These are phyloP conservation scores for Rhynchospora pubera DNA, from an alignment of 176 grass and related monocot genomes.

Conservation along the genomic window DNA sequence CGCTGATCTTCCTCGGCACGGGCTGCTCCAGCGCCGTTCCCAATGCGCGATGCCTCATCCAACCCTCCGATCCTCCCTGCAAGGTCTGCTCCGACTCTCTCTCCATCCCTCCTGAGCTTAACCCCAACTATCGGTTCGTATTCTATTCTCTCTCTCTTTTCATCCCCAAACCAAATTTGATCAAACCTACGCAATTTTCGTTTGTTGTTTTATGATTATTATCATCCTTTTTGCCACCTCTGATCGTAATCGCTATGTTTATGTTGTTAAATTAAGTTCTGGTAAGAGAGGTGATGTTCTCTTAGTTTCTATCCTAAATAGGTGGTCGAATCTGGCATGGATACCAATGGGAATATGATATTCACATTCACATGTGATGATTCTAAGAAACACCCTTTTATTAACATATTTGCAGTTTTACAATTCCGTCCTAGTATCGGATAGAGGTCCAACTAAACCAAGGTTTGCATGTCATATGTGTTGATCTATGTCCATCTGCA, in stretches of 20 bases:
- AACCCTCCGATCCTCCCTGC: constrained; percentile 77
- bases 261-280: not conserved
- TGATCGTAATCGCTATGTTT: not conserved
- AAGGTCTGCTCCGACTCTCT: constrained; percentile 76
- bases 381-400: not conserved
- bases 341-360: not conserved
- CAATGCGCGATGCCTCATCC: constrained; percentile 91
- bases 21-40: constrained; percentile 93
- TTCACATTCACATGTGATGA: not conserved
- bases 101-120: constrained; percentile 60
- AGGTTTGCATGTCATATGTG: not conserved
- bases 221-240: not conserved
- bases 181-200: not conserved
- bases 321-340: not conserved
- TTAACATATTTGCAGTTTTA: not conserved
- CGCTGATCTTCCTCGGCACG: constrained; percentile 89
- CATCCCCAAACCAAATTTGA: not conserved
- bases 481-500: not conserved
- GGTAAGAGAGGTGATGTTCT: not conserved
- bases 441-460: not conserved
- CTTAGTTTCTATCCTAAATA: not conserved
- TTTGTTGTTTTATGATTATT: not conserved
- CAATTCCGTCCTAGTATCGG: not conserved
- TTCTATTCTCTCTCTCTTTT: not conserved
- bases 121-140: constrained; percentile 83